These are phyloP conservation scores for Celoporthe dispersa DNA, from an alignment of 2,329 filamentous ascomycete species.

Conservation along the genomic window DNA sequence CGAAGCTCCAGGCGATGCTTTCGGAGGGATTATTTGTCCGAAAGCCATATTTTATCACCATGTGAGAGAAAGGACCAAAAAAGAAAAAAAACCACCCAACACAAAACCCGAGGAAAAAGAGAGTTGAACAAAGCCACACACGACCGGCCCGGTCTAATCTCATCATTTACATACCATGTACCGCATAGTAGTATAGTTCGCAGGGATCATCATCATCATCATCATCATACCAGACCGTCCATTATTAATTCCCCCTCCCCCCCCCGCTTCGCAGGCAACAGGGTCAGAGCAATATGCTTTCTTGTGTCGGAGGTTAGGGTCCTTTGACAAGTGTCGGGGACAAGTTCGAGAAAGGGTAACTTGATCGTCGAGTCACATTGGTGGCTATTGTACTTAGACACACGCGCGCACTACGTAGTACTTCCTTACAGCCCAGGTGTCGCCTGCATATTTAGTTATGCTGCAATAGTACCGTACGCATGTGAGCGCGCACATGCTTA, in stretches of 20 bases:
- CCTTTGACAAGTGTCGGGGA: neutral
- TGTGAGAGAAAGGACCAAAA: neutral
- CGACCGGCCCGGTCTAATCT: too few relatives aligned
- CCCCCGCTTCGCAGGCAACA: neutral
- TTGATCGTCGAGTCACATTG: neutral
- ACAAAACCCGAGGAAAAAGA: neutral
- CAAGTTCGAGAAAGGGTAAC: neutral
- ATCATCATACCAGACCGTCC: neutral
- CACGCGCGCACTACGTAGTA: neutral
- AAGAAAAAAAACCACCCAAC: neutral
- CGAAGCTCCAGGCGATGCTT: neutral
- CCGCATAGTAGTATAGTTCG: neutral
- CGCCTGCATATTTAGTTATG: neutral
- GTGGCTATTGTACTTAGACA: neutral
- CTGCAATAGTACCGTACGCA: neutral
- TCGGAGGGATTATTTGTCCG: neutral
- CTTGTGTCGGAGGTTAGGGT: neutral
- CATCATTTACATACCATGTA: neutral
- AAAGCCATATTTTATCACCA: neutral
- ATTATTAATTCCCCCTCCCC: slow-evolving; percentile 1
- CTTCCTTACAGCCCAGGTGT: neutral
- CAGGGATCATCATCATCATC: neutral
- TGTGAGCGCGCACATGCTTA: neutral
- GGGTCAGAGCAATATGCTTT: neutral
- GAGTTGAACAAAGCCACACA: neutral